Evolutionary conservation across 2,329 filamentous ascomycete genomes (phyloP), one percentile per base, ranked within the genome.

Genomic region (Aspergillus latus): DNA sequence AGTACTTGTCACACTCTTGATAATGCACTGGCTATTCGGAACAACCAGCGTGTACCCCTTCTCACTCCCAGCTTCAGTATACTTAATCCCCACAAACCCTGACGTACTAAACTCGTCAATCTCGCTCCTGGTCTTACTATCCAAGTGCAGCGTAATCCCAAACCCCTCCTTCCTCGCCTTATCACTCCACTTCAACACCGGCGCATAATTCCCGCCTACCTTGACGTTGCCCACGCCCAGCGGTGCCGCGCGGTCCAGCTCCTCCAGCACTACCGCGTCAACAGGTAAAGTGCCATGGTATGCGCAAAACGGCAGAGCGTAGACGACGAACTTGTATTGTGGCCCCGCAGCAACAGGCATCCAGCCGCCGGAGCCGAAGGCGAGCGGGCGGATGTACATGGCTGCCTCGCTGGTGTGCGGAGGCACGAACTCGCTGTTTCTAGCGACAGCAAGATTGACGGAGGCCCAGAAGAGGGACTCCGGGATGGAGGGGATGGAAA

Each of bases 211-310:
- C 10, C 52, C 52, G 2, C 52, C 52, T 2, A 54, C 52, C 44
- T 54, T 54, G 7, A 26, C 52, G 21, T 47, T 26, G 8, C 52
- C 52, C 1, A 47, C 46, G 4, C 52, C 52, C 1, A 21, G 15
- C 5, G 54, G 54, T 28, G 49, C 54, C 8, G 49, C 49, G n/a
- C 54, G 49, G 49, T 57, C 54, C n/a, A 57, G 45, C 8, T 52
- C 42, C n/a, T 57, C 48, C 11, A 57, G 46, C 21, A 51, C 32
- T 2, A 57, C 15, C 6, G 52, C 52, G 13, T 48, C 42, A 8
- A 46, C 30, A 1, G 52, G 43, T 2, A 16, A n/a, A 1, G 36
- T 49, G 8, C 52, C 52, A 28, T 54, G 52, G 34, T 54, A 54
- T 3, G 52, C 46, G 3, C 30, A 30, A 26, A 40, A 47, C 5